These are phyloP conservation scores for Apiotrichum veenhuisii DNA, from an alignment of 1,284 basidiomycete species.

Conservation along the genomic window DNA sequence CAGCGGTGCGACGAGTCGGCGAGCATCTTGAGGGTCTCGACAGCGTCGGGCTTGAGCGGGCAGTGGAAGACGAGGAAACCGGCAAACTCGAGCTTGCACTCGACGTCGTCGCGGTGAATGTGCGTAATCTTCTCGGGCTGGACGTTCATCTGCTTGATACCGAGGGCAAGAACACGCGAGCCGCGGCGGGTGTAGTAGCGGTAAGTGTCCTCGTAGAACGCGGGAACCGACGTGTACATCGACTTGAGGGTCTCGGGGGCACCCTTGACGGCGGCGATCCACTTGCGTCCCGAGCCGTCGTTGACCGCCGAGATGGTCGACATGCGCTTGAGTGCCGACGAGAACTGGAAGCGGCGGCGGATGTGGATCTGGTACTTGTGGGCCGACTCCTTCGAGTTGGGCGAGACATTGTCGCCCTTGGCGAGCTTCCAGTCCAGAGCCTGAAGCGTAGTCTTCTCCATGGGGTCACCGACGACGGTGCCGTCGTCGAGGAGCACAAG, in stretches of 20 bases:
- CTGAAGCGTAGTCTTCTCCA: conserved; percentile 96
- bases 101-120: conserved; percentile 70
- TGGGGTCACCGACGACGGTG: conserved; percentile 91
- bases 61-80: conserved; percentile 97
- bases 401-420: conserved; percentile 69
- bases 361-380: conserved; percentile 66
- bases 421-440: conserved; percentile 84
- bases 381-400: conserved; percentile 56
- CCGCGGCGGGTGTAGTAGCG: conserved; percentile 88
- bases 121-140: conserved; percentile 78
- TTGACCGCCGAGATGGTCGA: conserved; percentile 74
- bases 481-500: conserved; percentile 86
- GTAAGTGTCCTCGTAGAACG: conserved; percentile 83
- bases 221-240: conserved; percentile 73
- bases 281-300: conserved; percentile 40
- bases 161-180: conserved; percentile 84
- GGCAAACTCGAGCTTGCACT: conserved; percentile 70
- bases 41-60: conserved; percentile 87
- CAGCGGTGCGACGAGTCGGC: conserved; percentile 94
- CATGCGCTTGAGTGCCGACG: conserved; percentile 92
- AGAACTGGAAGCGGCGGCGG: conserved; percentile 90
- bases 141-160: conserved; percentile 71
- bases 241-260: conserved; percentile 88
- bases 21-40: conserved; percentile 83
- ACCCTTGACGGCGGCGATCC: conserved; percentile 73